phyloP scores from a whole-genome alignment of 2,329 filamentous ascomycete genomes.

The Talaromyces sp. region DNA sequence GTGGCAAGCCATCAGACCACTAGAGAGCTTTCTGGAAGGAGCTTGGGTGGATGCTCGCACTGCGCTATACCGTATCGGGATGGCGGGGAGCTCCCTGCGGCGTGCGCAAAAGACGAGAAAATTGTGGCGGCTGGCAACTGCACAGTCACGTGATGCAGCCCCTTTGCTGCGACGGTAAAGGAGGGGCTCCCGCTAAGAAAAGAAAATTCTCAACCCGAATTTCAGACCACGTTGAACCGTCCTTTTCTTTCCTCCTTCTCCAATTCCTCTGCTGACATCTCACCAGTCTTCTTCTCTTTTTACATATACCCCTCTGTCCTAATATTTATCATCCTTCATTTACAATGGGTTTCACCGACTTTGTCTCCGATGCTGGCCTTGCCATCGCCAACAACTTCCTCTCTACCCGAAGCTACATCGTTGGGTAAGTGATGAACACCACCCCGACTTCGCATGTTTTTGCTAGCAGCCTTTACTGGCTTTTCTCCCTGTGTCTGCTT shows the following conservation, averaged over 20 bases:
- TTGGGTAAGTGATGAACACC: constrained; percentile 62
- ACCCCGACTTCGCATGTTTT: background rate
- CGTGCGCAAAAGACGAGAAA: constrained; percentile 4
- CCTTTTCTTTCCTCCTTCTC: constrained; percentile 26
- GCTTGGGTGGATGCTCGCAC: background rate
- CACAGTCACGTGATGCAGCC: constrained; percentile 29
- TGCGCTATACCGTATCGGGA: background rate
- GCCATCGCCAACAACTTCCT: constrained; percentile 51
- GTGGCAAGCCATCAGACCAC: constrained; percentile 7
- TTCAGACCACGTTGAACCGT: constrained; percentile 26
- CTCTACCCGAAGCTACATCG: constrained; percentile 70
- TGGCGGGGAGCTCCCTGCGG: background rate
- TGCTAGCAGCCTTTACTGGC: constrained; percentile 5
- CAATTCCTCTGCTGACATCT: constrained; percentile 24
- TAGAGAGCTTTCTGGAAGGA: constrained; percentile 35
- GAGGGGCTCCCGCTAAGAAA: constrained; percentile 25
- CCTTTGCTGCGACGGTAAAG: constrained; percentile 2
- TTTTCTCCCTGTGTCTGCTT: constrained; percentile 31
- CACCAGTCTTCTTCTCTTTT: constrained; percentile 19
- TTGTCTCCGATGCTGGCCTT: constrained; percentile 61
- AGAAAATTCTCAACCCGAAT: constrained; percentile 25
- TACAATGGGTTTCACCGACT: constrained; percentile 66
- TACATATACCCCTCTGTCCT: constrained; percentile 11
- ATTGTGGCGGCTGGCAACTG: constrained; percentile 7
- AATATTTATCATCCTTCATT: constrained; percentile 19